Base-by-base conservation (phyloP, 2,329 filamentous ascomycete genomes). In the Sporothrix euskadiensis region DNA sequence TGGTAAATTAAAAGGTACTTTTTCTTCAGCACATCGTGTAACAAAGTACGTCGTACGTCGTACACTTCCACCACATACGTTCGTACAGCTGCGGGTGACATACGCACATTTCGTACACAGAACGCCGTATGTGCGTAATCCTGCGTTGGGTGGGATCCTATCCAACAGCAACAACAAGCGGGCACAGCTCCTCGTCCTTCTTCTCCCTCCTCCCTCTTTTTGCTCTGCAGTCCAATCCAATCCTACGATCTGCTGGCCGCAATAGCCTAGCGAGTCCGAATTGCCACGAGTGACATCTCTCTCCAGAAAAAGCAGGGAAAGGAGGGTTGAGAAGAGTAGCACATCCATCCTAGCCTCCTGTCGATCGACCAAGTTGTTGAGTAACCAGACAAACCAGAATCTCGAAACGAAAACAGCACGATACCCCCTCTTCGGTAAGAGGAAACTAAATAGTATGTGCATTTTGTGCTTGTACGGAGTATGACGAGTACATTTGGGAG, bases 341-440 rank as follows among this genome's bases (percentile, higher is more conserved):
- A 63, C 35, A 44, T 41, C 59, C 35, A 63, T 32, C 56, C 56
- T 59, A 59, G 56, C 56, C 56, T 59, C 56, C 56, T 59, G 56
- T 59, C 56, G 56, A 59, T 57, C 56, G 56, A 35, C 56, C 56
- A 59, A 59, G 56, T 35, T 59, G 14, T 35, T 10, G 26, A 57
- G 56, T 35, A 57, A 22, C 49, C 49, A 57, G 30, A 57, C 26
- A 35, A 2, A 2, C 35, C 35, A 35, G 35, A 35, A 35, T 35
- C 26, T 57, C 30, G 6, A 65, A 65, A 65, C 39, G 39, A 65
- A 65, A 65, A 44, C 59, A n/a, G 14, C n/a, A 44, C 19, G 22
- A 65, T 8, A 44, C 6, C 30, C 56, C 35, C 30, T 59, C 56
- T 32, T 59, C 14, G 30, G 14, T n/a, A 61, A 39, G 19, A 44